Evolutionary conservation across 371 early-diverging fungal genomes (phyloP).

Genomic region (Mucor plumbeus): DNA sequence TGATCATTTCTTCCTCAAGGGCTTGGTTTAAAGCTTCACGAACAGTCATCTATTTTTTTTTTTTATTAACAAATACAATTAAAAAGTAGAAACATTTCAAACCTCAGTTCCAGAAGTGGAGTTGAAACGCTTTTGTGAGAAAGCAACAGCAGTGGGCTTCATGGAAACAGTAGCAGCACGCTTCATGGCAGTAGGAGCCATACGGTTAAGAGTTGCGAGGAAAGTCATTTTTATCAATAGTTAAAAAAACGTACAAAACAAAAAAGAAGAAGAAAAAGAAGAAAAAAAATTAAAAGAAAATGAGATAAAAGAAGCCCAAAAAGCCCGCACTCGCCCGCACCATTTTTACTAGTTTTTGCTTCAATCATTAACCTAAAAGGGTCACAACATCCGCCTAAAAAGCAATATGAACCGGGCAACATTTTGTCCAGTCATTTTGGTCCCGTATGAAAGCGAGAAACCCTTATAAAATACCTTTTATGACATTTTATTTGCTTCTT

Average conservation of each 20-base stretch:
- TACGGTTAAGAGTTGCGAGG: constrained; percentile 49
- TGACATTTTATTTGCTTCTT: neutral
- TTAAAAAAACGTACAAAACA: neutral
- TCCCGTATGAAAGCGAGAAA: neutral
- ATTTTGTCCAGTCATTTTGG: neutral
- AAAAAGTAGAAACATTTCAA: neutral
- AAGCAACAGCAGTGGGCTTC: constrained; percentile 43
- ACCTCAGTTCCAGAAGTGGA: constrained; percentile 48
- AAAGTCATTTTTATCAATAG: constrained; percentile 40
- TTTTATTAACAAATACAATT: neutral
- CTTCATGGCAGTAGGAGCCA: constrained; percentile 51
- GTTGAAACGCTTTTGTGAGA: constrained; percentile 53
- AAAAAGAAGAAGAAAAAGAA: constrained; percentile 20
- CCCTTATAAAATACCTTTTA: constrained; percentile 20
- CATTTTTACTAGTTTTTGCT: neutral
- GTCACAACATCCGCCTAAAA: constrained; percentile 8
- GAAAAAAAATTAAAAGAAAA: constrained; percentile 23
- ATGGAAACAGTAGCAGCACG: constrained; percentile 37
- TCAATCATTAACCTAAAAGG: neutral
- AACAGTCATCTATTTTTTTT: constrained; percentile 85
- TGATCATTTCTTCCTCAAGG: constrained; percentile 96
- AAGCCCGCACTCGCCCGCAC: constrained; percentile 19
- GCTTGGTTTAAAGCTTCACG: constrained; percentile 99
- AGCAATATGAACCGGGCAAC: neutral
- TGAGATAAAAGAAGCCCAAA: neutral